A percentile compares a stretch with the other conserved stretches of the same genome.
phyloP scores from a whole-genome alignment of 257 asterid genomes.

The Lycium ferocissimum region DNA sequence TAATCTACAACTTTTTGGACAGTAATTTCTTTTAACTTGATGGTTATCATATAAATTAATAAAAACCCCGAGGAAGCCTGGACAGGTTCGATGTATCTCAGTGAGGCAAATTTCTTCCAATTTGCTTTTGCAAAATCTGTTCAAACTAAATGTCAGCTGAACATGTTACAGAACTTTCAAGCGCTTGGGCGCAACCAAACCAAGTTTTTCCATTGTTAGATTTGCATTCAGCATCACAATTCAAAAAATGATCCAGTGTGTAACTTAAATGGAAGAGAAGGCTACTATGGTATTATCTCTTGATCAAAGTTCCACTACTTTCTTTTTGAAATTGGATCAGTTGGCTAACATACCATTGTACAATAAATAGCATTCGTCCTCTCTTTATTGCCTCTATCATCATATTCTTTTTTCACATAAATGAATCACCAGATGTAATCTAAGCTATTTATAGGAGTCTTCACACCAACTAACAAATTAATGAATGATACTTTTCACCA shows the following conservation, averaged over 20 bases:
- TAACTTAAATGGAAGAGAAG: conserved; percentile 7
- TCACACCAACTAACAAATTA: neutral
- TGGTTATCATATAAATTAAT: neutral
- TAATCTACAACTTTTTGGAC: neutral
- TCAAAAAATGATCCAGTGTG: neutral
- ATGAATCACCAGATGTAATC: neutral
- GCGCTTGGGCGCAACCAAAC: neutral
- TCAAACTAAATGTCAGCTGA: neutral
- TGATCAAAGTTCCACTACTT: neutral
- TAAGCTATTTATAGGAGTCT: neutral
- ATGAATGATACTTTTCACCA: conserved; percentile 1
- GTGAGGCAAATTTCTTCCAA: neutral
- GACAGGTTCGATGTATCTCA: neutral
- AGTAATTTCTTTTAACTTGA: neutral
- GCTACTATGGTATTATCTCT: neutral
- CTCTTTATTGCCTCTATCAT: neutral
- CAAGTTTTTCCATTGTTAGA: neutral
- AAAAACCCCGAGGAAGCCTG: neutral
- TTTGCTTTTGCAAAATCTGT: conserved; percentile 20
- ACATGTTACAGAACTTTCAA: neutral
- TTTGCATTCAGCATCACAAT: neutral
- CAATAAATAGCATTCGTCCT: neutral
- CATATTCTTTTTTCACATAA: neutral
- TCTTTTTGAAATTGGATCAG: neutral
- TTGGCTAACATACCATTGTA: neutral